Evolutionary conservation across 768 basidiomycete genomes (phyloP).

Genomic region (Termitomyces heimii): DNA sequence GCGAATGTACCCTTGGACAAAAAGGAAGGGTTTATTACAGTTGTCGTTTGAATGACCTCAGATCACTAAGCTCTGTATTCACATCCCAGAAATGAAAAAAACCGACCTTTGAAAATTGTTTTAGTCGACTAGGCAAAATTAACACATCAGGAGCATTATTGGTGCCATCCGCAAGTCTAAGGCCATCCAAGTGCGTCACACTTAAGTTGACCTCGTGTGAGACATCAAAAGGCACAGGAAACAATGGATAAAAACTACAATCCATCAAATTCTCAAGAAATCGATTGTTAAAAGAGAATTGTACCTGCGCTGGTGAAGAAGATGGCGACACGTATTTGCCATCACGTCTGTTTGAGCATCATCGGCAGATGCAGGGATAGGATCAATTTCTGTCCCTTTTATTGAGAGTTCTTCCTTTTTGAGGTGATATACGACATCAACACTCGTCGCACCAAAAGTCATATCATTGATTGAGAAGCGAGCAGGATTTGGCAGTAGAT

Average conservation of each 20-base stretch:
- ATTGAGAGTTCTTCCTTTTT: conserved; percentile 77
- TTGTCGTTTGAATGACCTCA: conserved; percentile 72
- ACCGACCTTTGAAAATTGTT: conserved; percentile 82
- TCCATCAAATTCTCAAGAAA: background rate
- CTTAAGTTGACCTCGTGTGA: conserved; percentile 86
- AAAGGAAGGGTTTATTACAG: conserved; percentile 83
- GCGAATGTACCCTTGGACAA: conserved; percentile 58
- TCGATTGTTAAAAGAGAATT: conserved; percentile 3
- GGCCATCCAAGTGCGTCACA: conserved; percentile 61
- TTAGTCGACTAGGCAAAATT: conserved; percentile 82
- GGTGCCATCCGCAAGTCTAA: conserved; percentile 30
- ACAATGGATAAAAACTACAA: conserved; percentile 90
- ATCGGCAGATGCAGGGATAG: conserved; percentile 33
- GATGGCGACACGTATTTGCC: conserved; percentile 69
- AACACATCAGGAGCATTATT: conserved; percentile 74
- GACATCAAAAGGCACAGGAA: conserved; percentile 75
- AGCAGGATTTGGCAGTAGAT: conserved; percentile 81
- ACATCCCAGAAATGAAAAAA: background rate
- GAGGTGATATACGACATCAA: conserved; percentile 87
- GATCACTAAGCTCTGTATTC: background rate
- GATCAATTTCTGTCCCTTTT: conserved; percentile 55
- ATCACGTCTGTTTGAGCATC: conserved; percentile 63
- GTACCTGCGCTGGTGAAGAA: conserved; percentile 86
- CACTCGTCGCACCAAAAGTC: conserved; percentile 72
- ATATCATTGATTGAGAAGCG: conserved; percentile 83